A percentile compares a stretch with the other conserved stretches of the same genome.
Conservation (phyloP, 345 rosid genomes). For the Salix viminalis region DNA sequence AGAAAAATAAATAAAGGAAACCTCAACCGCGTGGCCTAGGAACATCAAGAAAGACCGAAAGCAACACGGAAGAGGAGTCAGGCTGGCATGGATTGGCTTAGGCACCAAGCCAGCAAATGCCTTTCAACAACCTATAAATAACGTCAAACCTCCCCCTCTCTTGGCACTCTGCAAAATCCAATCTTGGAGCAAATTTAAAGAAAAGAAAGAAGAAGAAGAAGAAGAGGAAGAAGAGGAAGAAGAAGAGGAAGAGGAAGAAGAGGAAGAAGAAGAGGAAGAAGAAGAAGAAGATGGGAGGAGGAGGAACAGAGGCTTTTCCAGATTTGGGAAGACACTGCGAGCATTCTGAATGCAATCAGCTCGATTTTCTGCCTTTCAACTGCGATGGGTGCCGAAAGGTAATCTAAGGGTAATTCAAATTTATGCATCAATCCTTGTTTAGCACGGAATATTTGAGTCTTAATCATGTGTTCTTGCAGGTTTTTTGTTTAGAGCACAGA, state of each 20-base stretch:
- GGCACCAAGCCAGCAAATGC: too few species aligned
- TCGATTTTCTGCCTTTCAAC: conserved; percentile 81
- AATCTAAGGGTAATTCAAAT: background rate
- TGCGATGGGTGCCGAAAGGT: conserved; percentile 71
- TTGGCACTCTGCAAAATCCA: too few species aligned
- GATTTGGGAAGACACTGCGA: conserved; percentile 77
- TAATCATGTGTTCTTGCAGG: conserved; percentile 25
- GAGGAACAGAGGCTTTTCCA: conserved; percentile 94
- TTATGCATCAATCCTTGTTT: background rate
- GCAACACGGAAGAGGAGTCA: too few species aligned
- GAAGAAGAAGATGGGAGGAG: conserved; percentile 38
- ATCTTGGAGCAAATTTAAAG: too few species aligned
- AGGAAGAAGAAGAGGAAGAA: background rate
- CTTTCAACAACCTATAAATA: too few species aligned
- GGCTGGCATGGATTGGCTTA: too few species aligned
- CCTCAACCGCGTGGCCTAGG: too few species aligned
- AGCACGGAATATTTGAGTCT: background rate
- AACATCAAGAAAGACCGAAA: too few species aligned
- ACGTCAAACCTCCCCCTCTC: too few species aligned
- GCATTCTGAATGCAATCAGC: conserved; percentile 59
- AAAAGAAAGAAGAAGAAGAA: background rate
- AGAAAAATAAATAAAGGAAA: too few species aligned
- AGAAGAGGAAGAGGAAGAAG: background rate
- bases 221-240: conserved; percentile 82
- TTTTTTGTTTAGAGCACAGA: conserved; percentile 71